phyloP scores from a whole-genome alignment of 1,284 basidiomycete species.

The Exobasidium rhododendri region DNA sequence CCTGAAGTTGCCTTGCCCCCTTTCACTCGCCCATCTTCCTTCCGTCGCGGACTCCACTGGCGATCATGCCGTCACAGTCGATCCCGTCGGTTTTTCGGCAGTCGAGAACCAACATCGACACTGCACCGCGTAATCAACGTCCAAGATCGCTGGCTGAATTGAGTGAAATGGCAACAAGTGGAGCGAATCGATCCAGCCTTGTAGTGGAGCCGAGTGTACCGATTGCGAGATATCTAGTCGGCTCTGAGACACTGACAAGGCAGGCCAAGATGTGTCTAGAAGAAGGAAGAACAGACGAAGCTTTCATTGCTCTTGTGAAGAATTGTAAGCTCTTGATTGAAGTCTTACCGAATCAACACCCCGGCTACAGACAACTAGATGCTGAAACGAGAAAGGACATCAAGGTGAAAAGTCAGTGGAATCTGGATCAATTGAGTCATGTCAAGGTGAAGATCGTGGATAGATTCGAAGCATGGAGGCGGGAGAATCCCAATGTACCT shows the following conservation, averaged over 20 bases:
- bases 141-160: background rate
- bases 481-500: background rate
- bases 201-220: background rate
- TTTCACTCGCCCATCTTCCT: no score
- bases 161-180: background rate
- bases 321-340: conserved; percentile 28
- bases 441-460: conserved; percentile 17
- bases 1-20: no score
- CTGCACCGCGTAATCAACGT: background rate
- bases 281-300: background rate
- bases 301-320: conserved; percentile 24
- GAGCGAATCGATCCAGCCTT: background rate
- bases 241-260: background rate
- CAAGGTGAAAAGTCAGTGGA: conserved; percentile 12
- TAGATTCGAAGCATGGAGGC: conserved; percentile 11
- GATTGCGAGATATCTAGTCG: background rate
- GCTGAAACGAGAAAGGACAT: conserved; percentile 10
- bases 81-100: background rate
- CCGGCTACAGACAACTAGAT: conserved; percentile 16
- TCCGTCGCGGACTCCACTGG: no score
- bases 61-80: background rate
- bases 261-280: background rate
- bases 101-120: background rate
- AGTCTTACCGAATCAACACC: conserved; percentile 24
- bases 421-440: conserved; percentile 12